These are phyloP conservation scores for Arctium minus DNA, from an alignment of 129 eudicot genomes.

Conservation along the genomic window DNA sequence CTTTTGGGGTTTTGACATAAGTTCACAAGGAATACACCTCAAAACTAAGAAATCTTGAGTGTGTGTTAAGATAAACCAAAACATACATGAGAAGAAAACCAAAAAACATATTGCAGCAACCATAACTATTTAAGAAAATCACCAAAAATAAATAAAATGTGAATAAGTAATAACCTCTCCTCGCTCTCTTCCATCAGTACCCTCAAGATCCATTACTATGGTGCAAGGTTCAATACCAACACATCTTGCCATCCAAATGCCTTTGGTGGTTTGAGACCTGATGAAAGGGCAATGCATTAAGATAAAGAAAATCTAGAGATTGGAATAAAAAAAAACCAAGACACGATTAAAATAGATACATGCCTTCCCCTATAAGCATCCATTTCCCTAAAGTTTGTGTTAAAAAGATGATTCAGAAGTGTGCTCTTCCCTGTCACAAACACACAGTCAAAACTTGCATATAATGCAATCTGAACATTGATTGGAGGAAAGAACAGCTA, in stretches of 20 bases:
- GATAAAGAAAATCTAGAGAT: constrained; percentile 8
- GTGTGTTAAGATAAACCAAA: background rate
- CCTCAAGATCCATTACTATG: constrained; percentile 98
- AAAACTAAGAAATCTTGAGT: background rate
- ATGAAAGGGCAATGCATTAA: constrained; percentile 13
- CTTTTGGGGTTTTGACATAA: background rate
- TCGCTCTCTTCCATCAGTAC: constrained; percentile 99
- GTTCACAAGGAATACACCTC: background rate
- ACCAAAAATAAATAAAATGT: background rate
- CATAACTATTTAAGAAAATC: background rate
- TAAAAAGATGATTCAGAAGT: constrained; percentile 73
- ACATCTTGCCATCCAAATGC: constrained; percentile 94
- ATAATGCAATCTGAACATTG: background rate
- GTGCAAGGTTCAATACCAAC: constrained; percentile 96
- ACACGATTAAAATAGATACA: constrained; percentile 16
- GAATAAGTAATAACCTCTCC: constrained; percentile 67
- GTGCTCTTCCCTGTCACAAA: constrained; percentile 89
- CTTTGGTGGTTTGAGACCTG: constrained; percentile 99
- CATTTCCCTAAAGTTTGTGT: constrained; percentile 92
- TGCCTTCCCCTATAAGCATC: constrained; percentile 98
- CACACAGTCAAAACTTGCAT: constrained; percentile 13
- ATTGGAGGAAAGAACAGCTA: background rate
- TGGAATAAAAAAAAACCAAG: background rate
- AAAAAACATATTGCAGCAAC: background rate
- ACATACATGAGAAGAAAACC: background rate